Evolutionary conservation across 1,139 yeast genomes (phyloP), one percentile per base, ranked within the genome.

Genomic region (Meyerozyma carpophila): DNA sequence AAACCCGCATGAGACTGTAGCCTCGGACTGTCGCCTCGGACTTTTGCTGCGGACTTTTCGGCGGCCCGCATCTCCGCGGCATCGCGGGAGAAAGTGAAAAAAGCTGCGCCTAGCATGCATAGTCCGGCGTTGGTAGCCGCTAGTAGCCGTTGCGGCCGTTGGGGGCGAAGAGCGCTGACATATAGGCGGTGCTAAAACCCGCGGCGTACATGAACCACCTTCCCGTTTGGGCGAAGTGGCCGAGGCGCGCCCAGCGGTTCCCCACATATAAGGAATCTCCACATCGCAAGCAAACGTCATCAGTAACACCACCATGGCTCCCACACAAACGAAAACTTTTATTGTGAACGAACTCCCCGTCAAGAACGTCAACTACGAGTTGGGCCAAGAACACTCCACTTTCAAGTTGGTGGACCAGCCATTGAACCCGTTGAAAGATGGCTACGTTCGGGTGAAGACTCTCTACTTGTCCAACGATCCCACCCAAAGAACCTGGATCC

Each of bases 401-500:
- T 73, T 72, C 58, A 61, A 62, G 47, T 50, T 68, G 32, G 56
- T 52, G 8, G 50, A 53, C 6, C 50, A 50, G 25, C 54, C 56
- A 21, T 47, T 65, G 37, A 41, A 59, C 51, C 42, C 48, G 50
- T 55, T 78, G 43, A 53, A 49, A 16, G 57, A 52, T 3, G 62
- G 59, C 14, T 50, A 58, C 31, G 41, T 60, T 20, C 44, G 52
- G 11, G 50, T 59, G 43, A 60, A 57, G 50, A 28, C 50, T 2
- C 43, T 57, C 39, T 55, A 54, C 42, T 46, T 62, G 37, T 61
- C 65, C 41, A 62, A 62, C 44, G 67, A 62, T 45, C 67, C 67
- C 11, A 50, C 65, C 14, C 66, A 62, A 48, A 55, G 66, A 53
- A 48, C 48, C 11, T 61, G 62, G 62, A 58, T 62, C 38, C 51